These are phyloP conservation scores for Sarocladiaceae sp. DNA, from an alignment of 2,329 filamentous ascomycete genomes.

Conservation along the genomic window DNA sequence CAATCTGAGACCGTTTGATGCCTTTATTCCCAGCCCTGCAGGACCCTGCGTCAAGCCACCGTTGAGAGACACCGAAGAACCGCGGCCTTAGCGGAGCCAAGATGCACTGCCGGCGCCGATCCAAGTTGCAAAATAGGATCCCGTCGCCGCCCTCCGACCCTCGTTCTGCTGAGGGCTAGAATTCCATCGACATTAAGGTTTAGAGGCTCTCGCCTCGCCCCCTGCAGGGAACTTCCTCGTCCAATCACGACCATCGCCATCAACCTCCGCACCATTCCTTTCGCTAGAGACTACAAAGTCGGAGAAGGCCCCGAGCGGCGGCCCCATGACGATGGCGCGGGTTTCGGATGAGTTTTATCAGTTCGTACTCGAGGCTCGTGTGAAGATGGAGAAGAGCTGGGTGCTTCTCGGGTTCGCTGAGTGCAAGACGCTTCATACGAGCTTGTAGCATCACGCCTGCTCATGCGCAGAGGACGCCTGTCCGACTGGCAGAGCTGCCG, in stretches of 20 bases:
- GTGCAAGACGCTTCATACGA: neutral
- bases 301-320: neutral
- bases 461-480: neutral
- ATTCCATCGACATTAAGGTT: slow-evolving; percentile 8
- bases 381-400: neutral
- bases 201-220: slow-evolving; percentile 6
- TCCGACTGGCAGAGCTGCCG: too few species aligned
- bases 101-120: neutral
- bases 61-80: neutral
- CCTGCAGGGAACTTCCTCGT: slow-evolving; percentile 10
- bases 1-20: too few species aligned
- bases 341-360: neutral
- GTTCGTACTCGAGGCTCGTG: neutral
- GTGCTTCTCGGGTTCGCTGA: neutral
- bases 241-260: slow-evolving; percentile 7
- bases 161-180: slow-evolving; percentile 3
- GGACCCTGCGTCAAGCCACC: neutral
- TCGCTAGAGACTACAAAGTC: slow-evolving; percentile 1
- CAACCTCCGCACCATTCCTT: neutral
- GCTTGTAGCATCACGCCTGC: neutral
- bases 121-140: neutral
- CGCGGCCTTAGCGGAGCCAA: neutral
- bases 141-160: neutral
- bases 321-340: neutral
- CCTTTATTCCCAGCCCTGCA: too few species aligned